Conservation (phyloP, 2,329 filamentous ascomycete genomes). For the Aureobasidium mangrovei region DNA sequence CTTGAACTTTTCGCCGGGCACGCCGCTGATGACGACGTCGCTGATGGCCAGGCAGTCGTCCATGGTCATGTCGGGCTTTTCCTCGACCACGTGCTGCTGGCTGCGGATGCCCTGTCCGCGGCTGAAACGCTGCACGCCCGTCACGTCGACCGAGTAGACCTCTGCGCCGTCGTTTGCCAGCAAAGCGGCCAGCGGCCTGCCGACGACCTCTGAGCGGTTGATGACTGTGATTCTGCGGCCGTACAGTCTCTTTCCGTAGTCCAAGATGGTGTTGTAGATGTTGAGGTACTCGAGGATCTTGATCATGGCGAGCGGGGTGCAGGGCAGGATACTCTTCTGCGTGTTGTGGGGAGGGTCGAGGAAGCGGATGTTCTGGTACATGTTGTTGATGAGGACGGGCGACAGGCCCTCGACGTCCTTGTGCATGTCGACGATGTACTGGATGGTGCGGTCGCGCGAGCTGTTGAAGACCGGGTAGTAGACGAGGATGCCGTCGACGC, state of each 20-base stretch:
- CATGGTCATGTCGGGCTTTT: constrained; percentile 70
- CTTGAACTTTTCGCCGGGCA: constrained; percentile 82
- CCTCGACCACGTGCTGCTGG: constrained; percentile 74
- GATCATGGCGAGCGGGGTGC: constrained; percentile 89
- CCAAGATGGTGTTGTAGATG: constrained; percentile 92
- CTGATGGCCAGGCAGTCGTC: constrained; percentile 77
- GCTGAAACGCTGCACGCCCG: constrained; percentile 85
- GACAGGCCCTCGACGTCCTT: constrained; percentile 96
- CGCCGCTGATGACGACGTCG: constrained; percentile 90
- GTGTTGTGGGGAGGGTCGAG: constrained; percentile 67
- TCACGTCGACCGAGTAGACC: constrained; percentile 91
- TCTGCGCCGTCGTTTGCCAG: constrained; percentile 92
- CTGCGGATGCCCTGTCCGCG: constrained; percentile 81
- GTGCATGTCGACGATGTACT: constrained; percentile 79
- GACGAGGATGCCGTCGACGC: constrained; percentile 84
- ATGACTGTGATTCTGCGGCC: constrained; percentile 94
- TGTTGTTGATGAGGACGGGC: constrained; percentile 94
- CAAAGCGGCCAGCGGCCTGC: constrained; percentile 80
- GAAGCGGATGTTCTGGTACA: constrained; percentile 98
- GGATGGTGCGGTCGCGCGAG: constrained; percentile 85
- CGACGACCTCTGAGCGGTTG: constrained; percentile 93
- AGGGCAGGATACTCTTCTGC: constrained; percentile 88
- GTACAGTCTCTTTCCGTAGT: constrained; percentile 85
- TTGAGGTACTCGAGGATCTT: constrained; percentile 94
- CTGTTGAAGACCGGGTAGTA: constrained; percentile 98